Evolutionary conservation across 345 rosid species (phyloP), one percentile per base, ranked within the genome.

Genomic region (Salix brachista): DNA sequence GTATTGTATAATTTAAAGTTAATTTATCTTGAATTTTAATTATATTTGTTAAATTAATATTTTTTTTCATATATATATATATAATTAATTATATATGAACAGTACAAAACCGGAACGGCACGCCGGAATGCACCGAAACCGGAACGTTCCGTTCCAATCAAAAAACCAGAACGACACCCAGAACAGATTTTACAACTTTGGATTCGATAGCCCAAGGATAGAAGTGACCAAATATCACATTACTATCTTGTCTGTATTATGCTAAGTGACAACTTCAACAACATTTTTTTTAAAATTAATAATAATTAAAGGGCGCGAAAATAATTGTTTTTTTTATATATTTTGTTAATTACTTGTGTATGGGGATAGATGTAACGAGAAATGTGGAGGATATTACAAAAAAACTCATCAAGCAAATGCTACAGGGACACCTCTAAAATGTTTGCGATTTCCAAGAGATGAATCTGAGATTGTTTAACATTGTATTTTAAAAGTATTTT

Each of bases 181-280:
- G n/a, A n/a, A n/a, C n/a, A n/a, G n/a, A n/a, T n/a, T n/a, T n/a
- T n/a, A n/a, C n/a, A n/a, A n/a, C n/a, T n/a, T n/a, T n/a, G 44
- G 60, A 30, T 30, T 30, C 8, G 34, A 65, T 30, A 28, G 23
- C 13, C 44, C 44, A 10, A 3, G 4, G 44, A 10, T 41, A 41
- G 4, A 10, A 41, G 4, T n/a, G 42, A 34, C 23, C n/a, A 42
- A 8, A n/a, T 41, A 65, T 56, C 21, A 74, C 77, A 71, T 80
- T 75, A 41, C 30, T n/a, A 21, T 30, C 34, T 77, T 71, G 54
- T 72, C 73, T 73, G 9, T 13, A 37, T 78, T 62, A 10, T 48
- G 67, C 25, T 13, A 26, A 32, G 54, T 25, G 26, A 23, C 36
- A 41, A 37, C 32, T 18, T 5, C 61, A 23, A 34, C 80, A 72